Evolutionary conservation across 768 basidiomycete genomes (phyloP).

Genomic region (Termitomyces sp.): DNA sequence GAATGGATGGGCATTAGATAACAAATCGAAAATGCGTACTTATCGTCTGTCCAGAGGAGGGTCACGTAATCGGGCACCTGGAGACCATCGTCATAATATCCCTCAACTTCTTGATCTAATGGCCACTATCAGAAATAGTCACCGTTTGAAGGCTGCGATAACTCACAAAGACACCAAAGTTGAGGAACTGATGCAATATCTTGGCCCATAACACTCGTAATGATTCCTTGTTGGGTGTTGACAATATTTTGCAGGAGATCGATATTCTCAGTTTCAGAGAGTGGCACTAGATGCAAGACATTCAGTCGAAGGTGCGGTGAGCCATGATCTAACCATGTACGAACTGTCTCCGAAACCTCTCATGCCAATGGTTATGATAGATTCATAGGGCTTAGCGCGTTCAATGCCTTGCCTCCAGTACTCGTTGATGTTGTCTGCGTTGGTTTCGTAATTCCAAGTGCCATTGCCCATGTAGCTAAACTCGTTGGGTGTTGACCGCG

Average conservation of each 20-base stretch:
- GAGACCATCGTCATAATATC: constrained; percentile 62
- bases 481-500: constrained; percentile 67
- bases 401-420: constrained; percentile 62
- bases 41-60: constrained; percentile 71
- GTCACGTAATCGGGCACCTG: constrained; percentile 59
- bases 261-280: constrained; percentile 48
- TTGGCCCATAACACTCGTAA: constrained; percentile 46
- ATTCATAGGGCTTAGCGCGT: constrained; percentile 57
- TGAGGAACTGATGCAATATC: constrained; percentile 54
- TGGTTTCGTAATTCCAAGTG: constrained; percentile 58
- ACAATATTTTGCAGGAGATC: constrained; percentile 53
- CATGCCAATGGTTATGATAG: constrained; percentile 67
- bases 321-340: constrained; percentile 8
- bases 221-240: constrained; percentile 53
- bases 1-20: too few relatives aligned
- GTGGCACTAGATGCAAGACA: constrained; percentile 36
- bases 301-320: neutral
- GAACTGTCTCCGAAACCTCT: constrained; percentile 55
- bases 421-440: constrained; percentile 48
- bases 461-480: constrained; percentile 56
- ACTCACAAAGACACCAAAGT: constrained; percentile 57
- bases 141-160: neutral
- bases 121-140: neutral
- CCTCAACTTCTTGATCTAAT: constrained; percentile 59
- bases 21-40: constrained; percentile 30